Conservation (phyloP, 805 yeast genomes). For the Tetrapisispora namnaoensis region DNA sequence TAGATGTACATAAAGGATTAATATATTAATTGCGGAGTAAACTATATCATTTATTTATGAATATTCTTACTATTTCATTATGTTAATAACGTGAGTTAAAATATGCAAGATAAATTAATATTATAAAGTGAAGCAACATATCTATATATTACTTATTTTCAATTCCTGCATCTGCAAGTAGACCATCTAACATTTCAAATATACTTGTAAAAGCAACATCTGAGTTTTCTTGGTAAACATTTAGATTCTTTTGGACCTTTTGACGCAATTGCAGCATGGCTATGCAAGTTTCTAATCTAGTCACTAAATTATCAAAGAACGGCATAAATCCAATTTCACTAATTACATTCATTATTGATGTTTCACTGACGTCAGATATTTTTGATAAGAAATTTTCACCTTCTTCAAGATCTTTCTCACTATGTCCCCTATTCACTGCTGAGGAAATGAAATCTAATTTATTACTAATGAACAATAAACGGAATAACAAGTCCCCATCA, state of each 20-base stretch:
- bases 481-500: conserved; percentile 35
- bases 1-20: not conserved
- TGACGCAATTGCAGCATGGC: conserved; percentile 37
- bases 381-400: conserved; percentile 5
- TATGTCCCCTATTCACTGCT: conserved; percentile 35
- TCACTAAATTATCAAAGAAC: conserved; percentile 53
- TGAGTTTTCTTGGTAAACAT: conserved; percentile 4
- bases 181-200: conserved; percentile 22
- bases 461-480: conserved; percentile 45
- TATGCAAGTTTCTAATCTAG: conserved; percentile 58
- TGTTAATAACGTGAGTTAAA: not conserved
- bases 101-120: not conserved
- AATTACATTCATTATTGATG: conserved; percentile 12
- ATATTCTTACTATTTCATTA: no score
- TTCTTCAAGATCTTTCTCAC: conserved; percentile 8
- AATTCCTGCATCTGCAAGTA: conserved; percentile 7
- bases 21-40: no score
- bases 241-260: conserved; percentile 16
- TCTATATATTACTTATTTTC: not conserved
- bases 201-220: conserved; percentile 12
- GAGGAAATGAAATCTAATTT: conserved; percentile 52
- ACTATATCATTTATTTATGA: no score
- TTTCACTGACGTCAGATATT: conserved; percentile 11
- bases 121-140: not conserved
- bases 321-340: conserved; percentile 39